phyloP scores from a whole-genome alignment of 1,284 basidiomycete species.

The Hypsizygus ulmarius region DNA sequence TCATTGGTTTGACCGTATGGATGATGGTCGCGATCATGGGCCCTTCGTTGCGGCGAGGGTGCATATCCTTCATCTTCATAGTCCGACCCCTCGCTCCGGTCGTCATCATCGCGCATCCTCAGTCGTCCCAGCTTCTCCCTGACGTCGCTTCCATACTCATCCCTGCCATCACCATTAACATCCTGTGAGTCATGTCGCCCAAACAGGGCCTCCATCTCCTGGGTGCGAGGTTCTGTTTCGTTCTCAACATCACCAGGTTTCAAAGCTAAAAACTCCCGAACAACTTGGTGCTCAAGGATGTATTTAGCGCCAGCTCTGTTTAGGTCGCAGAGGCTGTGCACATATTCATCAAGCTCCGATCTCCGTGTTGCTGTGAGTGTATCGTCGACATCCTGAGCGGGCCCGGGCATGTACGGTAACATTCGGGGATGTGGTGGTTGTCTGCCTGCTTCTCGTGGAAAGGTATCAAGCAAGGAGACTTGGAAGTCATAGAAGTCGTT shows the following conservation, averaged over 20 bases:
- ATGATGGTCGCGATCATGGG: constrained; percentile 31
- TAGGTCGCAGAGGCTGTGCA: constrained; percentile 75
- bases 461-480: constrained; percentile 80
- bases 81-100: constrained; percentile 53
- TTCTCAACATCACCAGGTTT: constrained; percentile 86
- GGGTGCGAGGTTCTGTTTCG: constrained; percentile 55
- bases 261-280: constrained; percentile 83
- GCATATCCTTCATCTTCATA: constrained; percentile 59
- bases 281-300: constrained; percentile 78
- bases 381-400: constrained; percentile 82
- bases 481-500: constrained; percentile 99
- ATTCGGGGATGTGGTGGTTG: constrained; percentile 65
- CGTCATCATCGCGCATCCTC: constrained; percentile 40
- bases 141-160: constrained; percentile 38
- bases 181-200: constrained; percentile 30
- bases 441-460: constrained; percentile 88
- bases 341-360: constrained; percentile 86
- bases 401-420: constrained; percentile 95
- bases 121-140: constrained; percentile 47
- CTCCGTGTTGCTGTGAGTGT: constrained; percentile 80
- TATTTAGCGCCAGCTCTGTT: constrained; percentile 67
- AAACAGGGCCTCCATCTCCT: constrained; percentile 56
- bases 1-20: constrained; percentile 27
- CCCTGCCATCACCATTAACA: constrained; percentile 24
- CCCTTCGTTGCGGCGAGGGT: constrained; percentile 37